phyloP scores from a whole-genome alignment of 1,139 yeast genomes.

The Nakaseomyces uthaithaninus region DNA sequence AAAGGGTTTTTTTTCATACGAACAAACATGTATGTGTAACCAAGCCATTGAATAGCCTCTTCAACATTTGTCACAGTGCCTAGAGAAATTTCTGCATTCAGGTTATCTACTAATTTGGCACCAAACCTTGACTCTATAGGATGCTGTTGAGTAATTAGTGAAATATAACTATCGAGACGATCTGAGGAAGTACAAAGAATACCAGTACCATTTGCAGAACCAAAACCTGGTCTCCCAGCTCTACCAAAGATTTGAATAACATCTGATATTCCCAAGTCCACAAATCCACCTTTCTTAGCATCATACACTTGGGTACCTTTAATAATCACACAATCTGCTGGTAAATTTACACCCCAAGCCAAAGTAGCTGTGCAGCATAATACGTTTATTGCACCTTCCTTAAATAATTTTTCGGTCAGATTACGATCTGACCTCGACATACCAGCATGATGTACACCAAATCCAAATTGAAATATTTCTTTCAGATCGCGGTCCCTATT shows the following conservation, averaged over 20 bases:
- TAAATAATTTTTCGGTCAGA: slow-evolving; percentile 79
- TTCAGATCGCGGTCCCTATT: slow-evolving; percentile 71
- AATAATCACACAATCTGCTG: slow-evolving; percentile 94
- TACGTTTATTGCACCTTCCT: slow-evolving; percentile 78
- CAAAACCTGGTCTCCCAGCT: slow-evolving; percentile 97
- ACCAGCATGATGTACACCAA: slow-evolving; percentile 97
- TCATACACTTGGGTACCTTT: slow-evolving; percentile 96
- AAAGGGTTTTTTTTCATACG: slow-evolving; percentile 93
- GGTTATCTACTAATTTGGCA: slow-evolving; percentile 75
- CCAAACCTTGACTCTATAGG: slow-evolving; percentile 86
- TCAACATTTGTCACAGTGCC: slow-evolving; percentile 94
- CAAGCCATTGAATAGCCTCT: slow-evolving; percentile 94
- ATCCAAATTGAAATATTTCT: slow-evolving; percentile 74
- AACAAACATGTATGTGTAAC: slow-evolving; percentile 89
- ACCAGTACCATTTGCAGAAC: slow-evolving; percentile 85
- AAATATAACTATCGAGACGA: slow-evolving; percentile 74
- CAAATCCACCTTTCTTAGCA: slow-evolving; percentile 88
- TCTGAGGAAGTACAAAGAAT: slow-evolving; percentile 79
- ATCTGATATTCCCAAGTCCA: slow-evolving; percentile 90
- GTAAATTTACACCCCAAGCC: slow-evolving; percentile 99
- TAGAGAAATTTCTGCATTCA: slow-evolving; percentile 90
- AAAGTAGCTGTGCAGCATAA: slow-evolving; percentile 94
- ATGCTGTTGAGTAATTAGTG: slow-evolving; percentile 85
- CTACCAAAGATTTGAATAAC: slow-evolving; percentile 98
- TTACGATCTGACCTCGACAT: slow-evolving; percentile 89